phyloP scores from a whole-genome alignment of 352 stramenopile species.

The Phytophthora europaea region DNA sequence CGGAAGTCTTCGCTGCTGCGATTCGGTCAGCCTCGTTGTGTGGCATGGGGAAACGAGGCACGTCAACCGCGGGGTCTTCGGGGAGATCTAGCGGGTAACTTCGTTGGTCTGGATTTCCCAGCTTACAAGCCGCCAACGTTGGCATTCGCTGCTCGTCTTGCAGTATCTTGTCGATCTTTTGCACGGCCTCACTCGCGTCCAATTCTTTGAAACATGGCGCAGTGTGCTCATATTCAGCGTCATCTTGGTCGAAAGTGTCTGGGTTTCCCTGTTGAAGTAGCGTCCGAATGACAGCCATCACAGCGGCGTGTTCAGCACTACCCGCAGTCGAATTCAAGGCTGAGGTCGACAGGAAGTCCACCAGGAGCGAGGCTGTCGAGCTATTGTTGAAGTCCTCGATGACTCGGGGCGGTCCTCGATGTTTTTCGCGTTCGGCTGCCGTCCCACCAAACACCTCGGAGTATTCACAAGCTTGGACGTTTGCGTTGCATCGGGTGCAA shows the following conservation, averaged over 20 bases:
- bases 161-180: constrained; percentile 8
- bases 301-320: constrained; percentile 22
- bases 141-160: constrained; percentile 17
- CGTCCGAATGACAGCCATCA: constrained; percentile 32
- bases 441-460: constrained; percentile 6
- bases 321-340: constrained; percentile 11
- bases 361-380: constrained; percentile 21
- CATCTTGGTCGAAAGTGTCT: neutral
- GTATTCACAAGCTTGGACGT: constrained; percentile 54
- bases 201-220: constrained; percentile 12
- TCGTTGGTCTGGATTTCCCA: constrained; percentile 15
- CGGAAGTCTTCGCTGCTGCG: neutral
- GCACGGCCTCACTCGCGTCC: neutral
- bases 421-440: neutral
- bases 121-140: constrained; percentile 12
- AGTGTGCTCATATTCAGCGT: neutral
- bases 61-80: constrained; percentile 8
- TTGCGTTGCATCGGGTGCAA: constrained; percentile 44
- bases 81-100: constrained; percentile 18
- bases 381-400: constrained; percentile 1
- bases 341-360: constrained; percentile 37
- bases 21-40: constrained; percentile 31
- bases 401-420: constrained; percentile 7
- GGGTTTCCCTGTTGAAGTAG: constrained; percentile 20
- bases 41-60: constrained; percentile 28